Evolutionary conservation across 129 eudicot species (phyloP).

Genomic region (sunflower (Helianthus annuus)): HanXRQr2.0-SUNRISE NC_035439.2:140063897-140064396

Average conservation of each 20-base stretch:
- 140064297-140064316: not conserved
- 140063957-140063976: slow-evolving; percentile 83
- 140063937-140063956: not conserved
- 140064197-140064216: not conserved
- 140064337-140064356: not conserved
- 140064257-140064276: not conserved
- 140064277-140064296: not conserved
- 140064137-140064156: not conserved
- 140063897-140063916: slow-evolving; percentile 22
- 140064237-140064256: not conserved
- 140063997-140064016: slow-evolving; percentile 99
- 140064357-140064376: not conserved
- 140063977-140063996: slow-evolving; percentile 94
- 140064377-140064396: not conserved
- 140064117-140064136: slow-evolving; percentile 1
- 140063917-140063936: slow-evolving; percentile 10
- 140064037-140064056: not conserved
- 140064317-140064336: not conserved
- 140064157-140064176: not conserved
- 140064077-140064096: slow-evolving; percentile 2
- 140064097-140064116: not conserved
- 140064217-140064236: not conserved
- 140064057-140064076: not conserved
- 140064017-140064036: slow-evolving; percentile 76
- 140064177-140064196: not conserved